Conservation (phyloP, 2,329 filamentous ascomycete genomes). For the Ceratocystis alfenasii region DNA sequence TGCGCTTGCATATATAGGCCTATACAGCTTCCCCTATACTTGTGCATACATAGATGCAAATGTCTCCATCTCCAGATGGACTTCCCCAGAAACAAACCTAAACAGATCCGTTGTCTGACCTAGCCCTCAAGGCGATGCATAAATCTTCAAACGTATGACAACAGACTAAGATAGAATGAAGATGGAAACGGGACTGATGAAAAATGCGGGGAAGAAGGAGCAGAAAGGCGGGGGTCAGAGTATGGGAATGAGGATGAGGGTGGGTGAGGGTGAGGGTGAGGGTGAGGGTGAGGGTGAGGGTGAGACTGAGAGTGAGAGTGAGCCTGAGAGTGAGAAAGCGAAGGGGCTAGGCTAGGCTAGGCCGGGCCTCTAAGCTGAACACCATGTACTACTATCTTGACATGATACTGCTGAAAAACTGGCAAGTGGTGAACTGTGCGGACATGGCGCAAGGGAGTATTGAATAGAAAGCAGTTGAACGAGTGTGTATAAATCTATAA, state of each 20-base stretch:
- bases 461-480: too few relatives aligned
- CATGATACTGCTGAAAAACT: too few relatives aligned
- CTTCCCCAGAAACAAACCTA: neutral
- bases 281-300: neutral
- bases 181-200: neutral
- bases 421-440: too few relatives aligned
- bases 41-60: neutral
- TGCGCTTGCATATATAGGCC: neutral
- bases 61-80: neutral
- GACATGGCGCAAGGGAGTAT: too few relatives aligned
- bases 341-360: neutral
- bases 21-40: too few relatives aligned
- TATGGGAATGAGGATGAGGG: neutral
- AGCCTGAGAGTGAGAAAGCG: too few relatives aligned
- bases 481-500: too few relatives aligned
- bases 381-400: too few relatives aligned
- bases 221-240: neutral
- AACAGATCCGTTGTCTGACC: neutral
- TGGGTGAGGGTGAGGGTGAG: neutral
- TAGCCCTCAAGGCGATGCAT: neutral
- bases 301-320: neutral
- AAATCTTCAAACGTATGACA: conserved; percentile 4
- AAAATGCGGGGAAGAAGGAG: neutral
- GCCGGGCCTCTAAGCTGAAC: neutral
- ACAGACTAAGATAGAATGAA: conserved; percentile 2